Evolutionary conservation across 805 yeast species (phyloP).

Genomic region (Zygotorulaspora danielsina): DNA sequence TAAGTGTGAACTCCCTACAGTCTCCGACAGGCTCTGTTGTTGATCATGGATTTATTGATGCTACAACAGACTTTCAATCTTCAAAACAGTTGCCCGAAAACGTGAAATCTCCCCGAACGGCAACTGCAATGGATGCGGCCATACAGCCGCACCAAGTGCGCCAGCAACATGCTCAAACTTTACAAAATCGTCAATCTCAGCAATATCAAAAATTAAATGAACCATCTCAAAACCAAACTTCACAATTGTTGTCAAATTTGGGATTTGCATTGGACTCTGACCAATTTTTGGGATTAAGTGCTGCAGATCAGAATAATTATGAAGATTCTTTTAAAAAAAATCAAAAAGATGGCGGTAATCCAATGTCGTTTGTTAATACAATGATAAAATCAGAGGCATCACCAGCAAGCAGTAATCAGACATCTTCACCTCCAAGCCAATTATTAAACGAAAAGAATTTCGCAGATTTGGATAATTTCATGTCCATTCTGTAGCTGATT

Average conservation of each 20-base stretch:
- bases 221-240: background rate
- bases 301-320: background rate
- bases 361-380: constrained; percentile 7
- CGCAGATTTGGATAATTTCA: constrained; percentile 31
- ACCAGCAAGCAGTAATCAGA: constrained; percentile 17
- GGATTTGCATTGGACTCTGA: constrained; percentile 7
- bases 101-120: constrained; percentile 11
- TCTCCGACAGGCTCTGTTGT: constrained; percentile 15
- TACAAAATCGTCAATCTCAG: background rate
- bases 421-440: constrained; percentile 24
- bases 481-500: constrained; percentile 23
- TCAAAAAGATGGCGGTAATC: constrained; percentile 4
- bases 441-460: constrained; percentile 26
- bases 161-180: constrained; percentile 5
- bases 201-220: background rate
- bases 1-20: constrained; percentile 14
- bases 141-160: constrained; percentile 4
- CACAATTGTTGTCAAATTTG: constrained; percentile 1
- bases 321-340: background rate
- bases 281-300: constrained; percentile 8
- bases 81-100: constrained; percentile 8
- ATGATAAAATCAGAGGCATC: constrained; percentile 12
- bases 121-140: constrained; percentile 2
- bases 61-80: constrained; percentile 3
- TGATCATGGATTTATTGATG: constrained; percentile 6